These are phyloP conservation scores for Capsicum pubescens DNA, from an alignment of 257 asterid species.

Conservation along the genomic window DNA sequence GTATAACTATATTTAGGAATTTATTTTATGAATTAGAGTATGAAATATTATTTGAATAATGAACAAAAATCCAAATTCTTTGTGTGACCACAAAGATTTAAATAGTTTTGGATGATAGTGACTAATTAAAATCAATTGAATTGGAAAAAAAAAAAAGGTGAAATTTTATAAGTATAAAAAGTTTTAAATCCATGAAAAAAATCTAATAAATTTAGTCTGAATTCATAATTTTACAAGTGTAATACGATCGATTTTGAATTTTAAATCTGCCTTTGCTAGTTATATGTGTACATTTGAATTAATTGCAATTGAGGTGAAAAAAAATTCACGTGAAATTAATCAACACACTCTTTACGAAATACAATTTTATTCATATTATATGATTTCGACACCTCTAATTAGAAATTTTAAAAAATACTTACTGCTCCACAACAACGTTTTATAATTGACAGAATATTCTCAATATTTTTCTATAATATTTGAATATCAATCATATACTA, in stretches of 20 bases:
- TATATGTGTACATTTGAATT: background rate
- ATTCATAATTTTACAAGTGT: background rate
- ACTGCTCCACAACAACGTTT: background rate
- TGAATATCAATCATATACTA: background rate
- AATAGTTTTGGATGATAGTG: background rate
- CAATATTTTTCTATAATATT: background rate
- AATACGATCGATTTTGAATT: background rate
- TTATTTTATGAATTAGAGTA: background rate
- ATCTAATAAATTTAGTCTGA: background rate
- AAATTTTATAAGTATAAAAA: too few species aligned
- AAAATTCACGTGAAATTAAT: background rate
- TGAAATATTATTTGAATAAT: background rate
- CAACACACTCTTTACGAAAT: background rate
- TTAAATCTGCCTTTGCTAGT: background rate
- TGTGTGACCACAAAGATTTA: conserved; percentile 26
- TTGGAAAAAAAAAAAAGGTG: background rate
- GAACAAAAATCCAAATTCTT: conserved; percentile 11
- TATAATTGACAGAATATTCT: background rate
- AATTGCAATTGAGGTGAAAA: background rate
- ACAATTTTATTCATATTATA: background rate
- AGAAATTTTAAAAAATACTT: background rate
- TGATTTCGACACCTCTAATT: background rate
- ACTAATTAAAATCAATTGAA: background rate
- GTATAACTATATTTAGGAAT: background rate
- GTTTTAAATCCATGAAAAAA: background rate